These are phyloP conservation scores for Coemansia sp. DNA, from an alignment of 192 early-diverging fungal species.

Conservation along the genomic window DNA sequence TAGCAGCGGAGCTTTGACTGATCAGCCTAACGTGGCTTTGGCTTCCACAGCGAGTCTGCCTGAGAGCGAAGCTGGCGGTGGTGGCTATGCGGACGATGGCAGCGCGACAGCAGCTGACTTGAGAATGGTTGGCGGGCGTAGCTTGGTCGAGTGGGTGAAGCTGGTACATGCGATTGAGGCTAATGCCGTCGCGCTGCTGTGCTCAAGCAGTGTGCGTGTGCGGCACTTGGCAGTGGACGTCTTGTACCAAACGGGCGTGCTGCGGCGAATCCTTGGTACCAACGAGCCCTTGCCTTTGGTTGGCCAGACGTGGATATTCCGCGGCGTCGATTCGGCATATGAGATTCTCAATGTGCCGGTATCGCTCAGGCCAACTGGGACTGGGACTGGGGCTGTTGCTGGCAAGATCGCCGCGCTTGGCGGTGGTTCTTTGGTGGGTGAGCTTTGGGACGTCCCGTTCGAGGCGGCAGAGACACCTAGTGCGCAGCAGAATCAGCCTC, in stretches of 20 bases:
- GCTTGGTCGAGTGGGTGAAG: conserved; percentile 33
- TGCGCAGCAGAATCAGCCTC: not conserved
- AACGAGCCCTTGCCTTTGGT: conserved; percentile 26
- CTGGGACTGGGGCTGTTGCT: not conserved
- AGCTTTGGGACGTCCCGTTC: conserved; percentile 47
- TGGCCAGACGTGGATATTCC: conserved; percentile 33
- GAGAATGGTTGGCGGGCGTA: conserved; percentile 23
- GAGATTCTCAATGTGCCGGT: conserved; percentile 47
- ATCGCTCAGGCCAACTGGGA: conserved; percentile 2
- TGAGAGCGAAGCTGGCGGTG: conserved; percentile 3
- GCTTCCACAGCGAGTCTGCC: not conserved
- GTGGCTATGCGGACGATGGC: not conserved
- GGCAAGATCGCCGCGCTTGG: not conserved
- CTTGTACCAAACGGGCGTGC: conserved; percentile 38
- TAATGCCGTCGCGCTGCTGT: conserved; percentile 41
- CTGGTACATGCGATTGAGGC: conserved; percentile 47
- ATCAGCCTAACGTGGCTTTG: not conserved
- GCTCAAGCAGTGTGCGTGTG: conserved; percentile 44
- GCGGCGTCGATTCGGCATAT: conserved; percentile 34
- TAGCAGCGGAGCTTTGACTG: not conserved
- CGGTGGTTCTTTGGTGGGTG: conserved; percentile 22
- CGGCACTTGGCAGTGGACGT: conserved; percentile 41
- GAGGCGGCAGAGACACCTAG: conserved; percentile 12
- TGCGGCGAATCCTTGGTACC: conserved; percentile 34
- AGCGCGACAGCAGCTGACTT: not conserved